Evolutionary conservation across 129 eudicot genomes (phyloP), one percentile per base, ranked within the genome.

Genomic region (Flaveria linearis): DNA sequence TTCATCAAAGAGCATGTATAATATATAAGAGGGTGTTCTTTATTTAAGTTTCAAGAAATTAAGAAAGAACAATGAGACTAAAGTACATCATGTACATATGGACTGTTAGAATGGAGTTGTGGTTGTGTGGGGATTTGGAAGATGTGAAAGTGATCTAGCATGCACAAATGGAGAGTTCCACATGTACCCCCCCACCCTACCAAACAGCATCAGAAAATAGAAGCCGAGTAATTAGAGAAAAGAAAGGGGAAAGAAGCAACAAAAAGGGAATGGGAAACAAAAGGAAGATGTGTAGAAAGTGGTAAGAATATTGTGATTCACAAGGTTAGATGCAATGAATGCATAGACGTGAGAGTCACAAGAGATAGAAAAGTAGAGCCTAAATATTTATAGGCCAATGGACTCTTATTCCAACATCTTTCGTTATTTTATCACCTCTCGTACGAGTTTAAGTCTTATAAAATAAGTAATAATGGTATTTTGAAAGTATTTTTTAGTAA

Each of bases 1-100:
- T 82, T 83, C 87, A 90, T 88, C 85, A 88, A 80, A 81, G 79
- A 46, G 78, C 62, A 28, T 30, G 3, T 30, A 30, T 79, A 13
- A n/a, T 30, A 30, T 30, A 30, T 79, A 13, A n/a, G 47, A 71
- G 17, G 28, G 33, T 46, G 17, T 15, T 16, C 30, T 36, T 26
- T 18, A 58, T 49, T 72, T 60, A 50, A 33, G 33, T 41, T 72
- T 36, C 30, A 61, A 78, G 72, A 49, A 49, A 49, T 4, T 3
- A 11, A 4, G n/a, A 14, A 78, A 17, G 7, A 46, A 62, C 50
- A 66, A 67, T 47, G 49, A 78, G 82, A 46, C 36, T 78, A 47
- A 69, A 77, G 81, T 68, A 67, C 55, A 67, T 28, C 25, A 15
- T 74, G 63, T 18, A 22, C 62, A 75, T 65, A 62, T 17, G 2